Percentiles rank a stretch among this genome's conserved stretches.
phyloP scores from a whole-genome alignment of 768 basidiomycete genomes.

The Lepiota subincarnata region DNA sequence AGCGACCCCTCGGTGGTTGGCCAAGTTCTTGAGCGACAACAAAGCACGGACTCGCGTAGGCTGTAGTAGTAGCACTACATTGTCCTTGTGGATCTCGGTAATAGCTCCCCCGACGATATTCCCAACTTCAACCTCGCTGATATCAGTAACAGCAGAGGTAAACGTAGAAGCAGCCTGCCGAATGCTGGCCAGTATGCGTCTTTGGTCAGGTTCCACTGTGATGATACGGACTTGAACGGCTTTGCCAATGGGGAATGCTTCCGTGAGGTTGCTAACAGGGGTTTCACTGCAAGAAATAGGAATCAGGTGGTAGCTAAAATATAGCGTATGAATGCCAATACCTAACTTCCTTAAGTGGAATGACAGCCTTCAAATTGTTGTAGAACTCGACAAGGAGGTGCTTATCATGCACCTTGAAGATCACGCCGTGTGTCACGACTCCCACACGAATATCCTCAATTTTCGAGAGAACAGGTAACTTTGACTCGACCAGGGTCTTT shows the following conservation, averaged over 20 bases:
- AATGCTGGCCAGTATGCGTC: conserved; percentile 79
- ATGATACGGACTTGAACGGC: conserved; percentile 82
- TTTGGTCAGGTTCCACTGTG: conserved; percentile 50
- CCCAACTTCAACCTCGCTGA: conserved; percentile 75
- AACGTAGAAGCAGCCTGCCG: conserved; percentile 62
- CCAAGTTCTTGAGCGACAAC: conserved; percentile 83
- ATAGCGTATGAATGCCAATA: conserved; percentile 23
- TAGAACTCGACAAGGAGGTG: conserved; percentile 86
- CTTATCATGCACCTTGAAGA: conserved; percentile 81
- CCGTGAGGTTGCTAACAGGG: conserved; percentile 46
- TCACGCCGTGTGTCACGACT: conserved; percentile 70
- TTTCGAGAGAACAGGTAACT: conserved; percentile 61
- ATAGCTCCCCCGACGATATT: conserved; percentile 66
- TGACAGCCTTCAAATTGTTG: conserved; percentile 78
- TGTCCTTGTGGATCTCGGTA: conserved; percentile 82
- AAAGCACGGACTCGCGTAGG: conserved; percentile 72
- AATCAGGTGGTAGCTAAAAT: not conserved
- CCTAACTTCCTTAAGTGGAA: conserved; percentile 82
- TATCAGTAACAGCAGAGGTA: conserved; percentile 49
- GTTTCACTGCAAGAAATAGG: conserved; percentile 53
- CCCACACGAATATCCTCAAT: conserved; percentile 70
- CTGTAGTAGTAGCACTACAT: conserved; percentile 69
- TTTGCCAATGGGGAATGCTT: conserved; percentile 74
- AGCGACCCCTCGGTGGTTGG: conserved; percentile 68
- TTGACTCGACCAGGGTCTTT: conserved; percentile 82